Base-by-base conservation (phyloP, 2,329 filamentous ascomycete species). In the Cordyceps cateniannulata region DNA sequence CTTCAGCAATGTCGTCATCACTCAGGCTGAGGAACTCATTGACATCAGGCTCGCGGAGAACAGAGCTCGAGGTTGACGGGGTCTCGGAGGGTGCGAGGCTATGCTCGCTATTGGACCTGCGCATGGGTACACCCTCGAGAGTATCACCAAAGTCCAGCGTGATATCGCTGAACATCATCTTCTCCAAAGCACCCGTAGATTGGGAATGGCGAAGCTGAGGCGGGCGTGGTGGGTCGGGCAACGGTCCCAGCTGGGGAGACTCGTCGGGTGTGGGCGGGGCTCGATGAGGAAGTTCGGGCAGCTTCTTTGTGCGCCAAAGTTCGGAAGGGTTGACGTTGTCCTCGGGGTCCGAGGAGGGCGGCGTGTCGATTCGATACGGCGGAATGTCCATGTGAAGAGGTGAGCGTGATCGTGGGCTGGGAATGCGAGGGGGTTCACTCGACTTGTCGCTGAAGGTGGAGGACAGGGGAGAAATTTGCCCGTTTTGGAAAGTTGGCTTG, bases 1-100 rank as follows among this genome's bases (percentile, higher is more conserved):
- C 70, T 65, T 85, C 83, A 7, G 82, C 81, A 63, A 85, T 82
- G 60, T 85, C 83, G 32, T 85, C 82, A 62, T 85, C 82, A 61
- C 76, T 80, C 6, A 85, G 72, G 22, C 76, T 74, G 58, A 83
- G 73, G 56, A 85, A 84, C 44, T 85, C 82, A 20, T 77, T 75
- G 24, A 84, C 71, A 42, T 77, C 77, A 6, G 82, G 82, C 65
- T 84, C 82, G 50, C 73, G 72, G 4, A 84, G 73, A 1, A 76
- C 73, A 1, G 72, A 68, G 59, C 73, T 73, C 29, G 68, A 65
- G 20, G 70, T 67, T 2, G 71, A 69, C 53, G 60, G 40, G 52
- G 65, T 64, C 38, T 65, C 63, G 10, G 73, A 73, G 2, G 69
- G 64, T 1, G 71, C 68, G 18, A 70, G 50, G 51, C 70, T 74